Percentiles rank a stretch among this genome's conserved stretches.
phyloP scores from a whole-genome alignment of 2,329 filamentous ascomycete species.

The Calonectria pseudoreteaudii region DNA sequence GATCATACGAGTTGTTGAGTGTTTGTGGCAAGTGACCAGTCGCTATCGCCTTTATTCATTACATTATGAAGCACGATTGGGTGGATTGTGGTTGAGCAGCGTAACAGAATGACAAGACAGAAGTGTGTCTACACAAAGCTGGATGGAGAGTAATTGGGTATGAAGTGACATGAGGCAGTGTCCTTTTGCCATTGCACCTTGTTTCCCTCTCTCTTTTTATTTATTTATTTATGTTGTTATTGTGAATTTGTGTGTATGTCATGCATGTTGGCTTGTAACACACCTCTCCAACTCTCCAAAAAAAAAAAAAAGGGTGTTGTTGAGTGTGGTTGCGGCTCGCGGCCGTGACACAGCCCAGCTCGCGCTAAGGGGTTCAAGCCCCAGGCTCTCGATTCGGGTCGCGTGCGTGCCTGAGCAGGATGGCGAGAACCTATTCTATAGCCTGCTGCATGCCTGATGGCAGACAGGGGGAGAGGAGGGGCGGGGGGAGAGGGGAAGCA shows the following conservation, averaged over 20 bases:
- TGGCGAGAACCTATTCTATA: neutral
- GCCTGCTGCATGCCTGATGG: neutral
- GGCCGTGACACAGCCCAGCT: neutral
- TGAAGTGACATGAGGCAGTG: neutral
- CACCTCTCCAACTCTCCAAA: no score
- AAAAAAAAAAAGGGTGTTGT: neutral
- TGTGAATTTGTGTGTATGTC: neutral
- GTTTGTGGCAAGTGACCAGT: neutral
- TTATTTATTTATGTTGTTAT: neutral
- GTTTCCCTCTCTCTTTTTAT: neutral
- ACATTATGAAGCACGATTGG: neutral
- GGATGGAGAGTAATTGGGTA: neutral
- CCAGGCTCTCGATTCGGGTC: slow-evolving; percentile 2
- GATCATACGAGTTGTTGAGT: neutral
- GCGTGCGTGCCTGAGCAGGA: neutral
- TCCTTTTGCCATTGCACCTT: neutral
- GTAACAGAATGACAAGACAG: neutral
- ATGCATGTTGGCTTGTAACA: no score
- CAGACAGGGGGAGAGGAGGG: neutral
- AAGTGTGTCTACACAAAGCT: neutral
- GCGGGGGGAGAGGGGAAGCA: neutral
- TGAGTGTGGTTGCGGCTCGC: neutral
- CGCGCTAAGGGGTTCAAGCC: neutral
- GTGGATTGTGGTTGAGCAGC: neutral
- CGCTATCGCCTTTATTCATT: neutral